phyloP scores from a whole-genome alignment of 208 protist genomes.

The Leishmania aethiopica region DNA sequence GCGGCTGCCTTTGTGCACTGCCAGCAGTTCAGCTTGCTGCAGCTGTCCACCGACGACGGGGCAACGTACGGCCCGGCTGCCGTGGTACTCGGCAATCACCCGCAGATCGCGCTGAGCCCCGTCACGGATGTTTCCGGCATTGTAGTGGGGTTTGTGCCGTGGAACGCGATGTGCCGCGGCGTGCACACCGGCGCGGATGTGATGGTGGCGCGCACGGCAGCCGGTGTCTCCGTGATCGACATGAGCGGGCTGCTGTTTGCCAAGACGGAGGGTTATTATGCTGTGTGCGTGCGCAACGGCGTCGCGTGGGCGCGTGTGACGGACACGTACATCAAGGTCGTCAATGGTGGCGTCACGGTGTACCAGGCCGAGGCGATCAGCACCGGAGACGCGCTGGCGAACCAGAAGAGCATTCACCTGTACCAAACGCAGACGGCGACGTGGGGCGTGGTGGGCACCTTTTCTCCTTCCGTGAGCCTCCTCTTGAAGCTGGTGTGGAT shows the following conservation, averaged over 20 bases:
- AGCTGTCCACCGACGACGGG: constrained; percentile 36
- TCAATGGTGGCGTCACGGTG: constrained; percentile 13
- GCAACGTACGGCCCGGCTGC: constrained; percentile 42
- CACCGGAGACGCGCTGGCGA: constrained; percentile 28
- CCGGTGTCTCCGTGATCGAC: constrained; percentile 40
- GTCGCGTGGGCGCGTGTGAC: constrained; percentile 24
- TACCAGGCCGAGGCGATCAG: constrained; percentile 48
- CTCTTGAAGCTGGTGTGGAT: constrained; percentile 62
- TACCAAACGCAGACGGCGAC: constrained; percentile 58
- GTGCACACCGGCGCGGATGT: constrained; percentile 25
- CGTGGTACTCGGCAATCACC: constrained; percentile 42
- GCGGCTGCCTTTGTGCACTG: constrained; percentile 42
- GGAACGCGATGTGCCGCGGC: constrained; percentile 36
- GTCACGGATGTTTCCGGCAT: constrained; percentile 36
- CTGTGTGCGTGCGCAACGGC: constrained; percentile 45
- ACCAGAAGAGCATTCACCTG: constrained; percentile 37
- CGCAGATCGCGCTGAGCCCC: constrained; percentile 36
- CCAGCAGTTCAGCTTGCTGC: constrained; percentile 37
- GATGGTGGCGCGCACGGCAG: constrained; percentile 28
- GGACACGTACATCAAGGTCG: constrained; percentile 39
- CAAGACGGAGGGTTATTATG: constrained; percentile 41
- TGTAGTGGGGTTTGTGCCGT: constrained; percentile 50
- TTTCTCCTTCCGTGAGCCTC: constrained; percentile 30
- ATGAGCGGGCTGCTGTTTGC: constrained; percentile 35
- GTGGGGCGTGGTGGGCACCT: constrained; percentile 59